Evolutionary conservation across 257 asterid genomes (phyloP).

Genomic region (Ehretia macrophylla): DNA sequence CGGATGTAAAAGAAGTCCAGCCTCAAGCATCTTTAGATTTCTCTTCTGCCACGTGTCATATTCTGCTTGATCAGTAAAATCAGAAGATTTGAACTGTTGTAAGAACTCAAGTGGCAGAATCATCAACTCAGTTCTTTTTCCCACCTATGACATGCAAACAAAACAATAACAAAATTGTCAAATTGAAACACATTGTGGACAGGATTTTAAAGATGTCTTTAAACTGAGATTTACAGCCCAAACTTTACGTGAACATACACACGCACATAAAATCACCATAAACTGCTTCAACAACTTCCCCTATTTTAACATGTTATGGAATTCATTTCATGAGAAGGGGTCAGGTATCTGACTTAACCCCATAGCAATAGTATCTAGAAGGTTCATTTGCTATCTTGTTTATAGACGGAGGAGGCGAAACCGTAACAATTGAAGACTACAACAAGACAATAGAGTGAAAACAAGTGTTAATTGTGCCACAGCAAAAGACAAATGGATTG

Average conservation of each 20-base stretch:
- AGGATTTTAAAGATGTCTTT: too few species aligned
- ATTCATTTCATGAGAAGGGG: too few species aligned
- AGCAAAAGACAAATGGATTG: too few species aligned
- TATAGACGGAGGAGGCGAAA: too few species aligned
- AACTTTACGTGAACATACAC: background rate
- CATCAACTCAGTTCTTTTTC: conserved; percentile 68
- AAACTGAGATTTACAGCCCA: background rate
- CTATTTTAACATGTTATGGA: too few species aligned
- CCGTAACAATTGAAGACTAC: too few species aligned
- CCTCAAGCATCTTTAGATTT: conserved; percentile 84
- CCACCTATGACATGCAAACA: conserved; percentile 46
- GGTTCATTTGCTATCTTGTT: too few species aligned
- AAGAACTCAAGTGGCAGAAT: conserved; percentile 94
- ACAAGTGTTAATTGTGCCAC: too few species aligned
- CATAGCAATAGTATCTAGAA: too few species aligned
- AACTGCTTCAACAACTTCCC: too few species aligned
- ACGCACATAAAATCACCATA: background rate
- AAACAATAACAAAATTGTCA: background rate
- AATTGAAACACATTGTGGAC: background rate
- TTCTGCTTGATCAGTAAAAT: conserved; percentile 80
- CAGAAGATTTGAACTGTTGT: conserved; percentile 95
- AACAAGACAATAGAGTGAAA: too few species aligned
- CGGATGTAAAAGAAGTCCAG: conserved; percentile 93
- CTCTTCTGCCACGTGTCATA: conserved; percentile 93
- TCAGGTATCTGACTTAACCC: too few species aligned